Conservation (phyloP, 345 rosid species). For the Odontarrhena argentea region DNA sequence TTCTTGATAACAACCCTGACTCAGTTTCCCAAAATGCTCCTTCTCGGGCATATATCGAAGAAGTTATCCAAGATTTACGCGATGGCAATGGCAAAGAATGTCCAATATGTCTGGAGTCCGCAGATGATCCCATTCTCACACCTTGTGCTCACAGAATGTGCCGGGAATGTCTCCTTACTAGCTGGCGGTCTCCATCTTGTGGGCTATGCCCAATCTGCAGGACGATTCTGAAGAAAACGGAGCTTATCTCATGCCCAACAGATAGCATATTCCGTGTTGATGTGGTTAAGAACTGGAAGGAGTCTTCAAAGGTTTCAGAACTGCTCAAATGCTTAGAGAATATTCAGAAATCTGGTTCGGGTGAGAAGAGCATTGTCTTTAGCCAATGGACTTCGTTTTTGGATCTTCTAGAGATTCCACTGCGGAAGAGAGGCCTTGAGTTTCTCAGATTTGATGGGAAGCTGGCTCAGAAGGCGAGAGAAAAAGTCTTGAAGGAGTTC, state of each 20-base stretch:
- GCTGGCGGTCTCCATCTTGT: constrained; percentile 52
- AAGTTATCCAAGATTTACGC: constrained; percentile 55
- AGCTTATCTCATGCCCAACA: constrained; percentile 61
- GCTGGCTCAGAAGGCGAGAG: constrained; percentile 61
- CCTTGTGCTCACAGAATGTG: constrained; percentile 75
- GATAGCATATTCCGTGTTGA: constrained; percentile 59
- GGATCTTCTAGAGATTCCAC: constrained; percentile 62
- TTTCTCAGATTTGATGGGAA: constrained; percentile 64
- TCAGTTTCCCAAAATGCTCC: constrained; percentile 40
- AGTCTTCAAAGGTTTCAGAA: constrained; percentile 61
- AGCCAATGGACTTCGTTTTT: constrained; percentile 78
- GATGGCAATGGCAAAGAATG: constrained; percentile 58
- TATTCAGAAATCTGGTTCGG: constrained; percentile 41
- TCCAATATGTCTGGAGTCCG: constrained; percentile 66
- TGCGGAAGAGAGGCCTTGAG: constrained; percentile 49
- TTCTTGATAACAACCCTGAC: constrained; percentile 50
- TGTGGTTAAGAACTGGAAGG: constrained; percentile 64
- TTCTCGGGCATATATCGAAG: constrained; percentile 52
- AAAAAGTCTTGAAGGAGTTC: constrained; percentile 62
- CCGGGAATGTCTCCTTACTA: constrained; percentile 63
- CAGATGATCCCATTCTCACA: constrained; percentile 73
- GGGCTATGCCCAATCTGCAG: constrained; percentile 66
- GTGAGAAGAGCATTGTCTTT: constrained; percentile 66
- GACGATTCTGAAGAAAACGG: constrained; percentile 46
- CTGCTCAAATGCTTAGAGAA: constrained; percentile 57